Base-by-base conservation (phyloP, 2,329 filamentous ascomycete species). In the Aureobasidium sp. region DNA sequence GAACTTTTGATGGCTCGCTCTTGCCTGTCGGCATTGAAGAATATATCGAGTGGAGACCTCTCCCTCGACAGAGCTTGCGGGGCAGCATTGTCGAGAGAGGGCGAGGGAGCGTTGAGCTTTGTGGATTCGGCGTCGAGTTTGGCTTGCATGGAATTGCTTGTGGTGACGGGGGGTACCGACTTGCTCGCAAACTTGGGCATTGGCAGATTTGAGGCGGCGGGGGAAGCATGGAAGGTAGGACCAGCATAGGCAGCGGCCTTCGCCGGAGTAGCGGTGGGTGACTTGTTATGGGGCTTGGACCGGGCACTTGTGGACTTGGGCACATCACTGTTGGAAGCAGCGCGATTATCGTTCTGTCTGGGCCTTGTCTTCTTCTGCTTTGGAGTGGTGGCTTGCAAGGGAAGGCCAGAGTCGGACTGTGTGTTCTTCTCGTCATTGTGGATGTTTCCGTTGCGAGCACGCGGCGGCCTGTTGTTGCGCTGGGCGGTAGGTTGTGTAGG, bases 161-260 rank as follows among this genome's bases (percentile, higher is more conserved):
- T 74, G 15, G 75, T 84, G 3, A 86, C 87, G 62, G 88, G 87
- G 3, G 87, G 86, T 14, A 89, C 81, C 0, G 90, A 86, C 69
- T 88, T 92, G 31, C 88, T 87, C 65, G 89, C 84, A 73, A 97
- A 96, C 70, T 88, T 95, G 12, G 94, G 94, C 63, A 97, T 88
- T 0, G 94, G 94, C 36, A 99, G 80, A 27, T 91, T 87, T 9
- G 91, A 95, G 0, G 94, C 89, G 1, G 92, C 93, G 22, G 94
- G 94, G 9, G 94, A 97, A 44, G 91, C 90, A 74, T 97, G 92
- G 74, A 97, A 99, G 5, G 91, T 95, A 37, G 93, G 89, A 15
- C 93, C 94, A 42, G 94, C 94, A 76, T 96, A 99, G 49, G 88
- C 86, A 64, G 73, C 71, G 64, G 73, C 70, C 64, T 84, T 79